These are phyloP conservation scores for Azolla pinnata DNA, from an alignment of 75 land plant genomes.

Conservation along the genomic window DNA sequence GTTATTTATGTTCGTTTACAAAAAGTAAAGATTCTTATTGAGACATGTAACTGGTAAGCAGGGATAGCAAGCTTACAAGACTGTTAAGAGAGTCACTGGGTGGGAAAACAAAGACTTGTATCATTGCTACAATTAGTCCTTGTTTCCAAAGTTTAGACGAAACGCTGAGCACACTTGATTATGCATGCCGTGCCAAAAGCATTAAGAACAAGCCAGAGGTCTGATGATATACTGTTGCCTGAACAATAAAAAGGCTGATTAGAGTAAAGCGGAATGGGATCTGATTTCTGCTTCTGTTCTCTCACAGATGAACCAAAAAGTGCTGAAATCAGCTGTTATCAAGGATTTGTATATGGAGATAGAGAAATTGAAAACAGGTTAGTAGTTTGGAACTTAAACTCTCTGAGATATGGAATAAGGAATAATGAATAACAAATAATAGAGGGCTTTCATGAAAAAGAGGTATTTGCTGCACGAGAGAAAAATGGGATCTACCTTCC, in stretches of 20 bases:
- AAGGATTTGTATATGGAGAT: slow-evolving; percentile 86
- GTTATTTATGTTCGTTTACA: no score
- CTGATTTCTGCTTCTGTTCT: slow-evolving; percentile 4
- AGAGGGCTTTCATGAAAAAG: slow-evolving; percentile 21
- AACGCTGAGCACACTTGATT: slow-evolving; percentile 90
- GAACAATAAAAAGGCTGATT: no score
- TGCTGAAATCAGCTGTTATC: slow-evolving; percentile 75
- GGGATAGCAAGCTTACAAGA: slow-evolving; percentile 95
- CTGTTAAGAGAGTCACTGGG: slow-evolving; percentile 84
- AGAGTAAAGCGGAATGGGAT: no score
- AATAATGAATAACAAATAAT: neutral
- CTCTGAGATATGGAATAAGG: neutral
- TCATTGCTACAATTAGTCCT: slow-evolving; percentile 88
- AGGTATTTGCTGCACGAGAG: slow-evolving; percentile 93
- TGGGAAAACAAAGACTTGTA: slow-evolving; percentile 93
- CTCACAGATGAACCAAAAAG: slow-evolving; percentile 80
- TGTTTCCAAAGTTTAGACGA: slow-evolving; percentile 81
- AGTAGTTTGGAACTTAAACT: neutral
- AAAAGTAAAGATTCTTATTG: no score
- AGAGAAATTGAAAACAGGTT: slow-evolving; percentile 85
- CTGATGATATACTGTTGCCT: no score
- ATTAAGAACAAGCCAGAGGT: slow-evolving; percentile 98
- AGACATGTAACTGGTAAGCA: slow-evolving; percentile 12
- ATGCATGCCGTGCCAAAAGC: slow-evolving; percentile 88
- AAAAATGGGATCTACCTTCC: slow-evolving; percentile 98